phyloP scores from a whole-genome alignment of 306 rosid genomes.

The Lagenaria siceraria region DNA sequence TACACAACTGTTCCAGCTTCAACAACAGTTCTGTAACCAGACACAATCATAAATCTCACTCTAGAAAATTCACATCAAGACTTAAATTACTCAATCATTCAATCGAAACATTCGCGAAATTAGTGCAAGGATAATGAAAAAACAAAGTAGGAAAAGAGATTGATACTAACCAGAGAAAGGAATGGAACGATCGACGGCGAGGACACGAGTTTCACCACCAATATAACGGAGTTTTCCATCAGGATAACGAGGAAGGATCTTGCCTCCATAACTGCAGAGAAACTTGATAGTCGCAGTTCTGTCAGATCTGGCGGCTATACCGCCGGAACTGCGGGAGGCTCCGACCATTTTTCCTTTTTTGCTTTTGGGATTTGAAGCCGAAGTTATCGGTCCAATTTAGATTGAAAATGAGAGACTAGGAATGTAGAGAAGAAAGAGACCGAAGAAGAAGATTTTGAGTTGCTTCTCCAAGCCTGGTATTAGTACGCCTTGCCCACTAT shows the following conservation, averaged over 20 bases:
- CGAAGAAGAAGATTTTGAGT: constrained; percentile 13
- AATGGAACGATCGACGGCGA: constrained; percentile 58
- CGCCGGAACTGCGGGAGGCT: constrained; percentile 14
- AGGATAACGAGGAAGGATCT: constrained; percentile 83
- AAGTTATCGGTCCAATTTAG: background rate
- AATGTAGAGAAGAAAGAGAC: background rate
- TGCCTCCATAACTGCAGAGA: constrained; percentile 90
- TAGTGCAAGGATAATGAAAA: background rate
- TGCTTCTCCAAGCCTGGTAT: constrained; percentile 12
- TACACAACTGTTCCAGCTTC: constrained; percentile 65
- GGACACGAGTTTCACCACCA: constrained; percentile 89
- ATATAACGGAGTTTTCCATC: constrained; percentile 87
- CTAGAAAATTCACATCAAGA: background rate
- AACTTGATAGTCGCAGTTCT: constrained; percentile 45
- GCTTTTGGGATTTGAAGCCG: background rate
- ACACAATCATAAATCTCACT: constrained; percentile 14
- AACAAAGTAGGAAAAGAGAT: background rate
- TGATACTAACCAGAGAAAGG: constrained; percentile 59
- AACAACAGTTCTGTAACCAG: constrained; percentile 46
- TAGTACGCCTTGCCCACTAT: constrained; percentile 8
- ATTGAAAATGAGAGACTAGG: background rate
- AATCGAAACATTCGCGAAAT: background rate
- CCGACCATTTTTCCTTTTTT: constrained; percentile 29
- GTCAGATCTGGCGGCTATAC: background rate
- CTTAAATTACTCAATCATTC: background rate